phyloP scores from a whole-genome alignment of 2,329 filamentous ascomycete genomes.

The Karstenula rhodostoma region DNA sequence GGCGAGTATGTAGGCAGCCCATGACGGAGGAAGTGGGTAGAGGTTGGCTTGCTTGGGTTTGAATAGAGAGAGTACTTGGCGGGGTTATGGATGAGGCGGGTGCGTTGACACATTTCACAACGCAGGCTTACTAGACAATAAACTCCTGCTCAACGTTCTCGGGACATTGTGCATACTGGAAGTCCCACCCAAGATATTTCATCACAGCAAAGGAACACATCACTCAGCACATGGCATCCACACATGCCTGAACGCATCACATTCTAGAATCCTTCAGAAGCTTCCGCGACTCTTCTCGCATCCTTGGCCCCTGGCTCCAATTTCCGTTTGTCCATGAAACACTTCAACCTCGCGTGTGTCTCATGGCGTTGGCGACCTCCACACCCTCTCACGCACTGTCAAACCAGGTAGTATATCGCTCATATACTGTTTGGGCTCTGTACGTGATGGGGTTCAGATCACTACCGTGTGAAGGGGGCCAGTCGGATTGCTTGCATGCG shows the following conservation, averaged over 20 bases:
- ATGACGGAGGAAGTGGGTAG: too few species aligned
- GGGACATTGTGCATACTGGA: neutral
- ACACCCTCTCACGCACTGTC: neutral
- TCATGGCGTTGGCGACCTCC: neutral
- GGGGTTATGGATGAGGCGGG: too few species aligned
- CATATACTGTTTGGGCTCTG: neutral
- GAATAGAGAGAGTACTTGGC: too few species aligned
- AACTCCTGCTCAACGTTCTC: too few species aligned
- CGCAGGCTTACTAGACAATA: too few species aligned
- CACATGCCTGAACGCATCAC: constrained; percentile 2
- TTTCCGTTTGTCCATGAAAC: constrained; percentile 14
- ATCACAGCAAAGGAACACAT: neutral
- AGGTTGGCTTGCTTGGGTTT: too few species aligned
- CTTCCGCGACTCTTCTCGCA: neutral
- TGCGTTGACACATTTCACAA: too few species aligned
- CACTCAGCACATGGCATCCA: neutral
- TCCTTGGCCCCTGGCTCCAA: constrained; percentile 1
- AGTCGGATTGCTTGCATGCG: too few species aligned
- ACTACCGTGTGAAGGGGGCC: neutral
- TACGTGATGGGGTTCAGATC: neutral
- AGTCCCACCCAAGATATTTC: neutral
- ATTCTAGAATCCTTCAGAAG: constrained; percentile 2
- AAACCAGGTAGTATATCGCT: neutral
- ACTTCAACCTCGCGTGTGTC: constrained; percentile 4
- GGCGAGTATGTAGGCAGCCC: too few species aligned